Evolutionary conservation across 2,329 filamentous ascomycete species (phyloP).

Genomic region (Myriosclerotinia scirpicola): DNA sequence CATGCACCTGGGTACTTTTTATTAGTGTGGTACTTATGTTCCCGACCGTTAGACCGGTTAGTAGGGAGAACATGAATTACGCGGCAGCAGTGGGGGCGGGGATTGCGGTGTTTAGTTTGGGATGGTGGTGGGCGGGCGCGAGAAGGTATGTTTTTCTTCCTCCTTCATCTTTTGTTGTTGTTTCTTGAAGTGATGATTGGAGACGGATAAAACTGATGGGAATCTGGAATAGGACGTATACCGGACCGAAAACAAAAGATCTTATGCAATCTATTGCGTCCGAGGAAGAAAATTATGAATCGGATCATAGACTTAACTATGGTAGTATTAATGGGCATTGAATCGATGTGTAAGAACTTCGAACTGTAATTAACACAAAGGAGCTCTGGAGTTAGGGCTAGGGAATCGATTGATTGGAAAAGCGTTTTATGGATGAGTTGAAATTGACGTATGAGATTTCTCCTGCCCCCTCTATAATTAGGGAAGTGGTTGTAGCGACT

Average conservation of each 20-base stretch:
- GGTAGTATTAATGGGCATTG: background rate
- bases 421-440: too few relatives aligned
- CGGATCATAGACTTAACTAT: constrained; percentile 6
- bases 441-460: too few relatives aligned
- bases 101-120: constrained; percentile 50
- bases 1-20: constrained; percentile 61
- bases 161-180: too few relatives aligned
- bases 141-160: constrained; percentile 27
- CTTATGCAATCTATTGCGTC: constrained; percentile 15
- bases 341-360: background rate
- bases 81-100: constrained; percentile 48
- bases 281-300: constrained; percentile 17
- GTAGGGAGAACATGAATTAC: constrained; percentile 53
- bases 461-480: too few relatives aligned
- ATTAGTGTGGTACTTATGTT: constrained; percentile 62
- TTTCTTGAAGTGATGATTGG: background rate
- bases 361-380: too few relatives aligned
- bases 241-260: constrained; percentile 24
- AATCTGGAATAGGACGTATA: background rate
- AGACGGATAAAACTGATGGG: background rate
- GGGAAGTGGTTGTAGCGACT: too few relatives aligned
- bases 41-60: constrained; percentile 49
- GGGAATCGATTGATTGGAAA: too few relatives aligned
- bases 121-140: constrained; percentile 47
- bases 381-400: too few relatives aligned